Base-by-base conservation (phyloP, 176 grass and related monocot species). In the Ensete glaucum region DNA sequence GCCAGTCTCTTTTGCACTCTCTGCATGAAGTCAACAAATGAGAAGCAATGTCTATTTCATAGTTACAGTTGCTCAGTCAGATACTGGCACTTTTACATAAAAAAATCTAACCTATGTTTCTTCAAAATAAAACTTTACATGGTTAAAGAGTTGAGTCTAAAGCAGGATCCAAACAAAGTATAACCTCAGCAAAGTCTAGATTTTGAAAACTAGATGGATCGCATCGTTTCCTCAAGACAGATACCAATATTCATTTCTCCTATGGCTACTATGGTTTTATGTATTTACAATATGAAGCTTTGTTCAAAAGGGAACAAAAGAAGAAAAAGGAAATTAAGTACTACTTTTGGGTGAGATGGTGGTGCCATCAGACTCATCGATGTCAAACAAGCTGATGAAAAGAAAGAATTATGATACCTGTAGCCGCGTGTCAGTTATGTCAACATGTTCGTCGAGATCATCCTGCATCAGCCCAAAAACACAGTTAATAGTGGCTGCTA, bases 361-460 rank as follows among this genome's bases (percentile, higher is more conserved):
- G 3, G 34, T 43, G 34, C 34, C 34, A 43, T 43, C 0, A 43
- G 34, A 43, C 34, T 43, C 34, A 43, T 43, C 3, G 6, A 66
- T 49, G 22, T 62, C 1, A 21, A 52, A 24, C 29, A 62, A 80
- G 57, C 19, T 19, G 43, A 53, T 53, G 59, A 52, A 73, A 19
- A 53, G 24, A 54, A 72, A 56, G 13, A 5, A 16, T 58, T 1
- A 74, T 56, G 34, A 77, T 72, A 93, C 94, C 94, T 89, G 90
- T 87, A 98, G 90, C 62, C 84, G 88, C 0, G 90, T 85, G 22
- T 89, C 89, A 77, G 94, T 93, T 75, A 83, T 75, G 59, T 98
- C 94, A 58, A 93, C 90, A 75, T 73, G 90, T 72, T 97, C 69
- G 26, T 93, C 94, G 27, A 97, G 76, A 80, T 88, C 78, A 85